phyloP scores from a whole-genome alignment of 1,284 basidiomycete genomes.

The Cryptococcus jaspeensis region DNA sequence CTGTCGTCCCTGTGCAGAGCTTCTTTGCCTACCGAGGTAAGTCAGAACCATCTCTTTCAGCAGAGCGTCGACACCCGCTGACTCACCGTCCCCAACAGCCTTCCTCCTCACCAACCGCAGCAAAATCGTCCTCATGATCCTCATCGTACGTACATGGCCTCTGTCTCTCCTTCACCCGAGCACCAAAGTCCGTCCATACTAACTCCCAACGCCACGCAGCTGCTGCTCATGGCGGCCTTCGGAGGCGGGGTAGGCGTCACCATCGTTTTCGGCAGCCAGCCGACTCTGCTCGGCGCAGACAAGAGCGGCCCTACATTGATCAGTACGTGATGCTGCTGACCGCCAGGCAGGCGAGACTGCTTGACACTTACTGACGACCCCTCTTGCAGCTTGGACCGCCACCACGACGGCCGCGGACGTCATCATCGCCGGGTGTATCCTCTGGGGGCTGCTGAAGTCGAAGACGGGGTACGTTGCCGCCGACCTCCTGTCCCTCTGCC shows the following conservation, averaged over 20 bases:
- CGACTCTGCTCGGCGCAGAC: conserved; percentile 20
- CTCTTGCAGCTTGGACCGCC: conserved; percentile 22
- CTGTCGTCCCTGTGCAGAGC: conserved; percentile 24
- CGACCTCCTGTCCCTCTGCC: not conserved
- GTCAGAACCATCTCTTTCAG: too few species aligned
- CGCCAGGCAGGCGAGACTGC: too few species aligned
- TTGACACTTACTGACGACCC: not conserved
- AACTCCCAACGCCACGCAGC: too few species aligned
- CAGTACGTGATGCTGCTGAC: conserved; percentile 11
- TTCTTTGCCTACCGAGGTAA: conserved; percentile 39
- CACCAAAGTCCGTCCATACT: too few species aligned
- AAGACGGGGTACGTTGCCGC: conserved; percentile 22
- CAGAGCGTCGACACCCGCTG: too few species aligned
- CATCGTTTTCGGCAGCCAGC: conserved; percentile 24
- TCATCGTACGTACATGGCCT: conserved; percentile 17
- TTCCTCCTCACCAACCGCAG: conserved; percentile 28
- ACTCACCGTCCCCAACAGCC: too few species aligned
- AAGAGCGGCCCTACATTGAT: conserved; percentile 21
- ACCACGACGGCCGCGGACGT: conserved; percentile 28
- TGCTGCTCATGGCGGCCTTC: not conserved
- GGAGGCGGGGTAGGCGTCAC: conserved; percentile 25
- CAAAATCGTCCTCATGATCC: conserved; percentile 20
- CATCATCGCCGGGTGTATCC: conserved; percentile 29
- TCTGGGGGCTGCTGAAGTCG: conserved; percentile 24
- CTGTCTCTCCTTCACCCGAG: not conserved